These are phyloP conservation scores for Colletotrichum incanum DNA, from an alignment of 2,329 filamentous ascomycete genomes.

Conservation along the genomic window DNA sequence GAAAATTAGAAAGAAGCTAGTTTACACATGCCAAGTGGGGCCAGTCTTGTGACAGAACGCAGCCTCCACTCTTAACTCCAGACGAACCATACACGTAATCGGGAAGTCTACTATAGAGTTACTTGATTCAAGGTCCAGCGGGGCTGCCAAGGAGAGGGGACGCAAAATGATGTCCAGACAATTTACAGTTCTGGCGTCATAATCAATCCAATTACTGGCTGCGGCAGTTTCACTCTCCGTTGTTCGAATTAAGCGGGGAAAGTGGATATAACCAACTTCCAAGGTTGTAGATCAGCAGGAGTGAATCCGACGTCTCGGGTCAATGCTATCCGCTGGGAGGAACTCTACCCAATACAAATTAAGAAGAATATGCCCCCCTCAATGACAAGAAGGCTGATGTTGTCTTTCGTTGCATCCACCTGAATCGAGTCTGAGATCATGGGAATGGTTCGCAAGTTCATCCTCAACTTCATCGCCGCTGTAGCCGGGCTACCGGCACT, in stretches of 20 bases:
- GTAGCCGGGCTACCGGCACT: background rate
- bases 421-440: background rate
- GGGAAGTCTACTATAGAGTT: too few species aligned
- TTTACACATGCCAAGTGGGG: too few species aligned
- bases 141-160: too few species aligned
- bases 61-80: too few species aligned
- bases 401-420: too few species aligned
- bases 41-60: too few species aligned
- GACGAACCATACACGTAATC: too few species aligned
- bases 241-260: slow-evolving; percentile 26
- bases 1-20: too few species aligned
- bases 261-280: slow-evolving; percentile 29
- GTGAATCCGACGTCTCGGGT: slow-evolving; percentile 26
- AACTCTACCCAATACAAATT: background rate
- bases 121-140: too few species aligned
- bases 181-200: slow-evolving; percentile 5
- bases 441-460: slow-evolving; percentile 11
- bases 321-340: slow-evolving; percentile 13
- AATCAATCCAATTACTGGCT: slow-evolving; percentile 28
- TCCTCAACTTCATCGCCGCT: slow-evolving; percentile 4
- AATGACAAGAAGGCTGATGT: background rate
- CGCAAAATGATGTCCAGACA: too few species aligned
- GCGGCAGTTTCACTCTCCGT: slow-evolving; percentile 21
- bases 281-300: slow-evolving; percentile 32
- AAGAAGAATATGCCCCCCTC: background rate